Percentiles rank a stretch among this genome's conserved stretches.
Evolutionary conservation across 169 alveolate genomes (phyloP).

Genomic region (Eimeria acervulina): DNA sequence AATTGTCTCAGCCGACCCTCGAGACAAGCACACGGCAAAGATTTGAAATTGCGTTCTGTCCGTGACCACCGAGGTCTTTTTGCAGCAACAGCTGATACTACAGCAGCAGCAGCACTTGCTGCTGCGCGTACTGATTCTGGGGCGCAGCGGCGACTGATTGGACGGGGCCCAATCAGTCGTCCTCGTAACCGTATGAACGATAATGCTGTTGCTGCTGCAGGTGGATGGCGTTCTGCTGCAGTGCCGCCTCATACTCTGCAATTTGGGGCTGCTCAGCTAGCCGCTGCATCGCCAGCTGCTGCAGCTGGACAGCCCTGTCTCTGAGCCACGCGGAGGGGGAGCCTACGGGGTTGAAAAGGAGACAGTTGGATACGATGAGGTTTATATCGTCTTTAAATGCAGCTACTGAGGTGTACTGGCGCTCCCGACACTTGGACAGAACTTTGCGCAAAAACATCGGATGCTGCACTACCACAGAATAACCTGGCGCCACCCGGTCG

Average conservation of each 20-base stretch:
- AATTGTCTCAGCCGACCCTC: background rate
- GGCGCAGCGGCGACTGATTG: background rate
- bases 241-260: slow-evolving; percentile 54
- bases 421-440: slow-evolving; percentile 88
- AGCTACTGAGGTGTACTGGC: slow-evolving; percentile 87
- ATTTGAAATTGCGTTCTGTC: background rate
- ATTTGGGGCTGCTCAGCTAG: slow-evolving; percentile 70
- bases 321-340: slow-evolving; percentile 84
- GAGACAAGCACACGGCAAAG: background rate
- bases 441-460: slow-evolving; percentile 93
- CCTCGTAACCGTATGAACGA: background rate
- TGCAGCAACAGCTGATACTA: background rate
- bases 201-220: slow-evolving; percentile 54
- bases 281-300: slow-evolving; percentile 64
- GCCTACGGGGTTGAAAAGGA: slow-evolving; percentile 89
- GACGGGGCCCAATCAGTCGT: background rate
- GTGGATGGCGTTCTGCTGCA: slow-evolving; percentile 38
- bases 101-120: background rate
- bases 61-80: background rate
- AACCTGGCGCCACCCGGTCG: slow-evolving; percentile 92
- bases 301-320: slow-evolving; percentile 76
- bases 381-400: slow-evolving; percentile 89
- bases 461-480: slow-evolving; percentile 88
- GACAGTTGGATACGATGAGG: slow-evolving; percentile 91
- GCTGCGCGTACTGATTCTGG: background rate